Conservation (phyloP, 1,284 basidiomycete species). For the Ustilago vetiveriae region DNA sequence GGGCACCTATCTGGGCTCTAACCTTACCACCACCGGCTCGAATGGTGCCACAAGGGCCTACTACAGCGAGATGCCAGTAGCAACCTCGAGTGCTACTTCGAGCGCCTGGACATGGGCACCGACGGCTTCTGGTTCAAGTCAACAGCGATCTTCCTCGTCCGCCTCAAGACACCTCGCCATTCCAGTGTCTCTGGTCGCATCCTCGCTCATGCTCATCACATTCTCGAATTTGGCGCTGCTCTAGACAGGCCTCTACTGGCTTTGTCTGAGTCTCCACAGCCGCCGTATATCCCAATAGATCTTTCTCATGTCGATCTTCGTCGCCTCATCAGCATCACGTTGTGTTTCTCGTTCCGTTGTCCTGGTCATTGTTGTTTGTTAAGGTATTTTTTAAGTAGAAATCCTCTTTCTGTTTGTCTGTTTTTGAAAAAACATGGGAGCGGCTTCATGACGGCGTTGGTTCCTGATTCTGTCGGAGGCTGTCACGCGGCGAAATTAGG, state of each 20-base stretch:
- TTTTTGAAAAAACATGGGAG: neutral
- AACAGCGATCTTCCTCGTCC: conserved; percentile 17
- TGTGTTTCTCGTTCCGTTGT: too few relatives aligned
- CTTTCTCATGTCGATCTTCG: too few relatives aligned
- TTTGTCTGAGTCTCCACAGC: neutral
- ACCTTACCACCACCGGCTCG: conserved; percentile 21
- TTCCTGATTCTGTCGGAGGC: neutral
- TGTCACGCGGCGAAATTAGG: too few relatives aligned
- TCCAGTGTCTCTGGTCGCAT: conserved; percentile 10
- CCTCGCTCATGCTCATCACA: conserved; percentile 5
- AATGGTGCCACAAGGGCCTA: conserved; percentile 20
- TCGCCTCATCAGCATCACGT: too few relatives aligned
- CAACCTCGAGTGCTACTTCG: neutral
- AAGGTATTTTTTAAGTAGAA: neutral
- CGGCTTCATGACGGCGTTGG: neutral
- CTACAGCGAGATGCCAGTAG: conserved; percentile 25
- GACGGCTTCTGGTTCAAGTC: conserved; percentile 7
- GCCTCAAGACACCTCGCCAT: conserved; percentile 10
- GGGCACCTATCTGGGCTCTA: conserved; percentile 20
- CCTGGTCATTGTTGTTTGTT: neutral
- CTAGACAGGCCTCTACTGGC: neutral
- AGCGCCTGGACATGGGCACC: conserved; percentile 22
- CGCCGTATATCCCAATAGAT: too few relatives aligned
- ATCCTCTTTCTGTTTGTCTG: neutral
- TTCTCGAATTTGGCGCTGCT: conserved; percentile 3